Percentiles rank a stretch among this genome's conserved stretches.
phyloP scores from a whole-genome alignment of 2,329 filamentous ascomycete species.

The Colletotrichum brevisporum region DNA sequence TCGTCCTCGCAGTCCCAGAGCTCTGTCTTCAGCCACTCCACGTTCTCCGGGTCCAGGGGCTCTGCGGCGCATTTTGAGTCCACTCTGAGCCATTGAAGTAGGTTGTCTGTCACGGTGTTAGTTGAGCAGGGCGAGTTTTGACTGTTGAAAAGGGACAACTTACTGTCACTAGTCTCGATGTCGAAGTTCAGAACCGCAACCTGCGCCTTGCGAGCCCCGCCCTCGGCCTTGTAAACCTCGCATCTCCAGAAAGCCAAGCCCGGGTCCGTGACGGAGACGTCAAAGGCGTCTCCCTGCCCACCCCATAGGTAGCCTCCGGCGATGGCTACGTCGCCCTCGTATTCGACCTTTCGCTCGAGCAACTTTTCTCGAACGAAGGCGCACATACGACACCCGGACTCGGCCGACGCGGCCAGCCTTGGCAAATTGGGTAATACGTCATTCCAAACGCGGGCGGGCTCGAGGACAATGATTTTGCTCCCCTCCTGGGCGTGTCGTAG shows the following conservation, averaged over 20 bases:
- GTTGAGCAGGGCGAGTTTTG: too few relatives aligned
- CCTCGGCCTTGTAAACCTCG: conserved; percentile 1
- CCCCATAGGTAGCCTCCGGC: conserved; percentile 10
- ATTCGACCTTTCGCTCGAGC: not conserved
- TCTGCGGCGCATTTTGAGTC: not conserved
- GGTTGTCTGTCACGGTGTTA: not conserved
- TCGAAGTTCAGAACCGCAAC: conserved; percentile 5
- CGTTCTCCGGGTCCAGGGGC: not conserved
- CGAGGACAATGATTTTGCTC: not conserved
- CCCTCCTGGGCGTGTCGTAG: not conserved
- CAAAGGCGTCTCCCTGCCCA: not conserved
- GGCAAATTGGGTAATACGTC: conserved; percentile 1
- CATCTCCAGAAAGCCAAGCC: conserved; percentile 20
- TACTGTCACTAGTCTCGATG: not conserved
- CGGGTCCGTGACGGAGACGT: not conserved
- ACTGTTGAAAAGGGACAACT: not conserved
- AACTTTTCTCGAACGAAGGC: not conserved
- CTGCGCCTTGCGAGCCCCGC: not conserved
- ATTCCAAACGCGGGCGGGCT: not conserved
- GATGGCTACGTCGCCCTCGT: not conserved
- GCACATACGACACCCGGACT: not conserved
- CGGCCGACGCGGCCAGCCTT: not conserved
- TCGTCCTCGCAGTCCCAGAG: not conserved
- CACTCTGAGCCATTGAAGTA: not conserved
- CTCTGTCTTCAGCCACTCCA: conserved; percentile 1